Base-by-base conservation (phyloP, 768 basidiomycete genomes). In the Russula vinacea region DNA sequence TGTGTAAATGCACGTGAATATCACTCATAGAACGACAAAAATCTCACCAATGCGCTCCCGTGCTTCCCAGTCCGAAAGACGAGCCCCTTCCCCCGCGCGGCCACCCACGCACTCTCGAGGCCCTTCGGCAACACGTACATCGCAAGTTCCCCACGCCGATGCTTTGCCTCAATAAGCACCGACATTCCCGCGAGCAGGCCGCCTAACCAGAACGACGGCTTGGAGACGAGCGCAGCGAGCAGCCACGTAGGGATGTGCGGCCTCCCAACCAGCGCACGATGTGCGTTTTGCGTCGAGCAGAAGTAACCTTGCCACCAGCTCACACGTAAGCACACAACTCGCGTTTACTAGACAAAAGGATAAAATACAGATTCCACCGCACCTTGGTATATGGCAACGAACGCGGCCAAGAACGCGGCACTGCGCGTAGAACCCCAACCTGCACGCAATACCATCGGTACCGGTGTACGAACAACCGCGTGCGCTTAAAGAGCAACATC, bases 81-180 rank as follows among this genome's bases (percentile, higher is more conserved):
- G 76, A 84, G 84, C 1, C 90, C 89, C 65, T 86, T 84, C 16
- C 89, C 89, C 29, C 90, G 75, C 10, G 87, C 83, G 71, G 86
- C 84, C 0, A 87, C 79, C 94, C 94, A 98, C n/a, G 84, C 84
- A 59, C 91, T 92, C 78, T 98, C 94, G 40, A 98, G 74, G 0
- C 84, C 92, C 73, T 94, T 92, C 5, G 96, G 96, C 29, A 98
- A 76, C 1, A 87, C 88, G 72, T 89, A 94, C 93, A 94, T 92
- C 65, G 94, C 93, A 67, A 98, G 77, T 76, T 98, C 96, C 1
- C 84, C 89, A 5, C 94, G 82, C n/a, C 96, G 80, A 70, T 88
- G 82, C 77, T 84, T 87, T 71, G 92, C 94, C 71, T 98, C 96
- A 3, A 95, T 82, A 62, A 97, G 84, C 54, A 98, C 76, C 9